phyloP scores from a whole-genome alignment of 129 eudicot genomes.

The Flaveria linearis region DNA sequence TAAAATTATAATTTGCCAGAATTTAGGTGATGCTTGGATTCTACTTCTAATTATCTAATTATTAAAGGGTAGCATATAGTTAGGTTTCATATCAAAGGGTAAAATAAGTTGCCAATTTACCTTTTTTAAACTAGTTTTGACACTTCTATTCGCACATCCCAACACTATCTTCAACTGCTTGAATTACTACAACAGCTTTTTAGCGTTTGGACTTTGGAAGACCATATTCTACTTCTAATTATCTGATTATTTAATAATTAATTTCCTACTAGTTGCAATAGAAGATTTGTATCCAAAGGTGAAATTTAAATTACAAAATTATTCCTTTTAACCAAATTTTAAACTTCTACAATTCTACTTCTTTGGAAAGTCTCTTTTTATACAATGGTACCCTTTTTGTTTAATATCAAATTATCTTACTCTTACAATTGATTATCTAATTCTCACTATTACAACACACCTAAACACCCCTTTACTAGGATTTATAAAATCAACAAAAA shows the following conservation, averaged over 20 bases:
- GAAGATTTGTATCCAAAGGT: not conserved
- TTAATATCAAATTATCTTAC: not conserved
- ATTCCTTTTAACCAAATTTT: not conserved
- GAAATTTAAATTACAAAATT: not conserved
- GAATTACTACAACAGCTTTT: not conserved
- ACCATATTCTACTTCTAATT: constrained; percentile 7
- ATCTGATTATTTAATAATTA: not conserved
- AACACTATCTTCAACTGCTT: not conserved
- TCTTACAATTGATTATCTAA: not conserved
- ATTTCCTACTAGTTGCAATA: not conserved
- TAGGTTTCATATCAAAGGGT: not conserved
- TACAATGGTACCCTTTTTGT: not conserved
- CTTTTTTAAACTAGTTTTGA: not conserved
- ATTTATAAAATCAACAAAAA: not conserved
- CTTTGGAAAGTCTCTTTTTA: not conserved
- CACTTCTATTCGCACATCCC: not conserved
- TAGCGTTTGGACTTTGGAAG: not conserved
- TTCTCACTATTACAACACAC: not conserved
- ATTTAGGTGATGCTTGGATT: too few species aligned
- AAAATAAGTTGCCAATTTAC: not conserved
- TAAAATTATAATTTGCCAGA: too few species aligned
- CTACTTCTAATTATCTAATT: too few species aligned
- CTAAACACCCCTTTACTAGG: not conserved
- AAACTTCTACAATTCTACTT: not conserved
- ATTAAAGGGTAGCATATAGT: too few species aligned